Evolutionary conservation across 176 grass and related monocot genomes (phyloP), one percentile per base, ranked within the genome.

Genomic region (Miscanthus lutarioriparius): DNA sequence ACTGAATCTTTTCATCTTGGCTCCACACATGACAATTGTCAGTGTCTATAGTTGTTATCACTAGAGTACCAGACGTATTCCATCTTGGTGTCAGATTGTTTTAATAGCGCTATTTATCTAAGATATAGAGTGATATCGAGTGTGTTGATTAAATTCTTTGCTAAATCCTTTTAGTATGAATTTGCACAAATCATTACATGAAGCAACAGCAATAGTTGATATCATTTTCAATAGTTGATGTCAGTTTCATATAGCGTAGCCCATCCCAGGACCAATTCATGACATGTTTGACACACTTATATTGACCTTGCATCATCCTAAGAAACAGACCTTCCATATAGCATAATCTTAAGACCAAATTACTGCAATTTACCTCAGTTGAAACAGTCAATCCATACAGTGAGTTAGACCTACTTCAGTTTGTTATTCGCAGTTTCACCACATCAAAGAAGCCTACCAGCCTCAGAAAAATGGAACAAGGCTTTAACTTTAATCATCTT

Each of bases 231-330:
- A 35, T 35, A 19, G 28, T 14, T 56, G 28, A 13, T 27, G 49
- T 75, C 48, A 75, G 59, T 41, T 48, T 8, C 70, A 10, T 28
- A 17, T 3, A 73, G 15, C 26, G 41, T 43, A 9, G 23, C 13
- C n/a, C 41, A 74, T 64, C 33, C 44, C 15, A 33, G 51, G 62
- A 59, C 68, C 35, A 74, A 48, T 79, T 67, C 75, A 80, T 74
- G 37, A 35, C 13, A 49, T 45, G 58, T 44, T 49, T 67, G 23
- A 41, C 9, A 47, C 35, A n/a, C 9, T 40, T 7, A 30, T 35
- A 43, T 49, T 64, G 63, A 69, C 83, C 17, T 33, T 58, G 19
- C 74, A 76, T 76, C 48, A 58, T 59, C 44, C 26, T 5, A 58
- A 41, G 14, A 74, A 71, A 67, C 71, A 12, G 74, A 78, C 17